Conservation (phyloP, 2,329 filamentous ascomycete genomes). For the Kalmusia sp. region DNA sequence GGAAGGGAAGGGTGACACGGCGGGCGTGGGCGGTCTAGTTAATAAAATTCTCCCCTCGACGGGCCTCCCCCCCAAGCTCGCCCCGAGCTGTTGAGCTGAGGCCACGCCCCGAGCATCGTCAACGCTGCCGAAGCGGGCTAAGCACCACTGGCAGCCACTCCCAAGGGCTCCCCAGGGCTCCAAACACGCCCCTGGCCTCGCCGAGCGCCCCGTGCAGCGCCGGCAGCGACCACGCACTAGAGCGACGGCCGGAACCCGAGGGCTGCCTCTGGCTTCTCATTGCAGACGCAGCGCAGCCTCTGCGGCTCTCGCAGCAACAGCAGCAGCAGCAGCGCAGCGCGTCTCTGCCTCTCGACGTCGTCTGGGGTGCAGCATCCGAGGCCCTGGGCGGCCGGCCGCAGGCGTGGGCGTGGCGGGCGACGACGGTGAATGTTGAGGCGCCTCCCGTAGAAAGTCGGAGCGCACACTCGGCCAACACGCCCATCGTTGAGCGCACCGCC, state of each 20-base stretch:
- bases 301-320: too few species aligned
- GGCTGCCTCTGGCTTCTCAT: background rate
- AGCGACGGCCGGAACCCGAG: slow-evolving; percentile 18
- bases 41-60: slow-evolving; percentile 33
- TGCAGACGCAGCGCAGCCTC: background rate
- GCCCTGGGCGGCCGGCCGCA: too few species aligned
- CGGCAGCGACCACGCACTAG: too few species aligned
- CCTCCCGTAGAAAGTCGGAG: too few species aligned
- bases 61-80: slow-evolving; percentile 37
- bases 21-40: slow-evolving; percentile 20
- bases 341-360: too few species aligned
- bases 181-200: slow-evolving; percentile 26
- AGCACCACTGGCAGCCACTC: slow-evolving; percentile 11
- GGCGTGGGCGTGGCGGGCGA: too few species aligned
- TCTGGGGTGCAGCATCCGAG: too few species aligned
- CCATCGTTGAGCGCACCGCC: too few species aligned
- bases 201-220: slow-evolving; percentile 18
- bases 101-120: slow-evolving; percentile 34
- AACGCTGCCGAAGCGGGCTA: slow-evolving; percentile 37
- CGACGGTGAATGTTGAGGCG: too few species aligned
- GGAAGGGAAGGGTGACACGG: slow-evolving; percentile 13
- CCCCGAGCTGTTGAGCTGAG: slow-evolving; percentile 47
- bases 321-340: too few species aligned
- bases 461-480: too few species aligned
- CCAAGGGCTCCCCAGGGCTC: slow-evolving; percentile 19